Base-by-base conservation (phyloP, 2,329 filamentous ascomycete genomes). In the Aureobasidium sp. region DNA sequence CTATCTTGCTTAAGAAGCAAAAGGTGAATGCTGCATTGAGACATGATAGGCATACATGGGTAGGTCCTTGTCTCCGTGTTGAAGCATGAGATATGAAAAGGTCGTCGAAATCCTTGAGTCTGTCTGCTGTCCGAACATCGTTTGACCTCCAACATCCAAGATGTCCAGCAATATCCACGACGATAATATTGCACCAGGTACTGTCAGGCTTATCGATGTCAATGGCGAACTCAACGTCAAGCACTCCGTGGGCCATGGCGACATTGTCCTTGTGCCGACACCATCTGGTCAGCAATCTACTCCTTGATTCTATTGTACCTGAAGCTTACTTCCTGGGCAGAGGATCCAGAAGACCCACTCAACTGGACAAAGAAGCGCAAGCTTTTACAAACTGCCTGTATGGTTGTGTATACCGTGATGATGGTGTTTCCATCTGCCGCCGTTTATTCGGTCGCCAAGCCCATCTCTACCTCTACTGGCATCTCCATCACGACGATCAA, bases 141-240 rank as follows among this genome's bases (percentile, higher is more conserved):
- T 8, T 44, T 44, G 51, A 32, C n/a, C 21, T 32, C 3, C 1
- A 30, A 10, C 1, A 0, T 16, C 5, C 53, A 48, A 34, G 36
- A 59, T 59, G 57, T 44, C 45, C 9, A 41, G 21, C 10, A 49
- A 59, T 14, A 39, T 51, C 9, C 42, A 61, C 21, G 58, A 53
- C 32, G 58, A 61, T 9, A 45, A 47, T 13, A 41, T 49, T 3
- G 47, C 47, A 7, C 76, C 76, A 1, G 76, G 76, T 8, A 78
- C 75, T 2, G 74, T 77, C 4, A 75, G 77, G 61, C 67, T 78
- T 4, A 72, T 78, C 21, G 76, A 78, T 60, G 61, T 74, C n/a
- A 68, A 75, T 21, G 72, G 74, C 10, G 74, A 68, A 5, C 68
- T 76, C 61, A 65, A 68, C 16, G 68, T 68, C 9, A 72, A 71